Conservation (phyloP, 441 rosid genomes). For the Adansonia madagascariensis region DNA sequence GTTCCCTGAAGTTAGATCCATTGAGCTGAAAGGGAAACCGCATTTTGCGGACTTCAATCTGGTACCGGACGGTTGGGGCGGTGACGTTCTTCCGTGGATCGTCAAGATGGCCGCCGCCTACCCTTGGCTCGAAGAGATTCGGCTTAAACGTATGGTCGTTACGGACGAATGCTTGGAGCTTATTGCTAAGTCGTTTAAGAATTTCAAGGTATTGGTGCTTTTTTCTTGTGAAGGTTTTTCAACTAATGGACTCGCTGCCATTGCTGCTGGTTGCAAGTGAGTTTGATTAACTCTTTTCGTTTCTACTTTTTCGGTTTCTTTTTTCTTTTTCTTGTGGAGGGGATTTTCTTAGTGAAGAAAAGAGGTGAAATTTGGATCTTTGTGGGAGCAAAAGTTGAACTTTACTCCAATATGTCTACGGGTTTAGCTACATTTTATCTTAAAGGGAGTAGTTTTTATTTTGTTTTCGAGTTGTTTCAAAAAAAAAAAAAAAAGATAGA, state of each 20-base stretch:
- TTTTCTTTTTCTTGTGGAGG: neutral
- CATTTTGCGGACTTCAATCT: conserved; percentile 89
- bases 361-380: neutral
- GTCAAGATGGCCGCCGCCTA: conserved; percentile 51
- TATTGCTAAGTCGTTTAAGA: conserved; percentile 72
- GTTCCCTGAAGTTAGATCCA: conserved; percentile 80
- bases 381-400: neutral
- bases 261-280: conserved; percentile 92
- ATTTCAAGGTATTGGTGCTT: conserved; percentile 70
- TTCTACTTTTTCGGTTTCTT: neutral
- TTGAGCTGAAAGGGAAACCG: conserved; percentile 88
- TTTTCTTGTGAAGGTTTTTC: conserved; percentile 87
- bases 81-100: conserved; percentile 75
- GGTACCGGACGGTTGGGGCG: conserved; percentile 97
- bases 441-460: neutral
- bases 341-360: neutral
- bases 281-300: neutral
- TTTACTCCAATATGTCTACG: neutral
- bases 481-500: neutral
- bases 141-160: conserved; percentile 86
- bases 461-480: neutral
- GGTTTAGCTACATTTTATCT: conserved; percentile 8
- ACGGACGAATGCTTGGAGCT: conserved; percentile 76
- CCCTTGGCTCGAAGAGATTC: conserved; percentile 73
- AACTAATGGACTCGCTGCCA: conserved; percentile 83